Conservation (phyloP, 768 basidiomycete species). For the Collybia mongolica region DNA sequence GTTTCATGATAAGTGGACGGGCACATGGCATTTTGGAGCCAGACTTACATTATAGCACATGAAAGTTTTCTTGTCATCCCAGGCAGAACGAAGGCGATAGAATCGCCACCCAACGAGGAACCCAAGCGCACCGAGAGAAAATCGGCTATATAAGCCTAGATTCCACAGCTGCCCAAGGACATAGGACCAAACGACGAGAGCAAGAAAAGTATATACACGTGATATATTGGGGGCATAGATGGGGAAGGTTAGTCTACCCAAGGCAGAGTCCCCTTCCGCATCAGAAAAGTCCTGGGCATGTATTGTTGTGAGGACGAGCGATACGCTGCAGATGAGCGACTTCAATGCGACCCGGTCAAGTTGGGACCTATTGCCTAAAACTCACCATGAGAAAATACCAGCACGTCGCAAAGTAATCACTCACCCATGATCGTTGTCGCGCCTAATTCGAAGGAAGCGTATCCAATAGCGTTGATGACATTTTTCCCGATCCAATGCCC, state of each 20-base stretch:
- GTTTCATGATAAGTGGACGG: neutral
- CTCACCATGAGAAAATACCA: neutral
- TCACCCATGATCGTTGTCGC: constrained; percentile 26
- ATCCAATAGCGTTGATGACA: constrained; percentile 28
- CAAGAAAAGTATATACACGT: constrained; percentile 18
- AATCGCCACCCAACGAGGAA: constrained; percentile 15
- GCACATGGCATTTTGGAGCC: neutral
- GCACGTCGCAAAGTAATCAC: neutral
- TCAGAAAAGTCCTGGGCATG: constrained; percentile 49
- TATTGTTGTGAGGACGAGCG: constrained; percentile 42
- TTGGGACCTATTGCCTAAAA: neutral
- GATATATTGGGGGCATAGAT: constrained; percentile 39
- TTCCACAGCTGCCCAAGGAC: constrained; percentile 11
- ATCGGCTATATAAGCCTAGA: neutral
- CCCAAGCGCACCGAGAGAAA: constrained; percentile 8
- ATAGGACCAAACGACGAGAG: constrained; percentile 15
- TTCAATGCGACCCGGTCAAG: constrained; percentile 9
- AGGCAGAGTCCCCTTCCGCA: constrained; percentile 37
- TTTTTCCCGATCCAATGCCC: constrained; percentile 27
- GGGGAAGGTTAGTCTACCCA: constrained; percentile 40
- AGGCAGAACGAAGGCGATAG: constrained; percentile 11
- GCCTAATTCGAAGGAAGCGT: constrained; percentile 30
- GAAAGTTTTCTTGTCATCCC: constrained; percentile 19
- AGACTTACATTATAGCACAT: constrained; percentile 23
- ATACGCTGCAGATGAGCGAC: constrained; percentile 15